Evolutionary conservation across 306 rosid species (phyloP).

Genomic region (Pterocarpus macrocarpus): DNA sequence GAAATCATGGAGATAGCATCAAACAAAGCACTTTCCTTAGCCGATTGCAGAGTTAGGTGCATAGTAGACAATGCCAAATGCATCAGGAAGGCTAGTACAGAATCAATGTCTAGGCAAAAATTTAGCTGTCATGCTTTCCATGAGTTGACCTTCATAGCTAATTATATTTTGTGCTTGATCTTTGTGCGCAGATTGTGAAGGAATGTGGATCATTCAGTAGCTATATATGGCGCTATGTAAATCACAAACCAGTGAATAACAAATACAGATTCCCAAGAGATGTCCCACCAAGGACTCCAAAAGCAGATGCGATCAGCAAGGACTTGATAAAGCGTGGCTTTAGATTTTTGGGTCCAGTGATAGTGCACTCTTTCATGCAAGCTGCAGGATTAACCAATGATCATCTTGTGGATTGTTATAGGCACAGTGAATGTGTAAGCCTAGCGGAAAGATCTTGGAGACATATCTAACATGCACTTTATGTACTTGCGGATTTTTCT

Average conservation of each 20-base stretch:
- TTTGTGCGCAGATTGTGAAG: conserved; percentile 63
- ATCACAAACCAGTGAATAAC: conserved; percentile 82
- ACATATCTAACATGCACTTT: conserved; percentile 60
- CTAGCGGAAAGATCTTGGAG: conserved; percentile 98
- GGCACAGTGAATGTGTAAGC: conserved; percentile 74
- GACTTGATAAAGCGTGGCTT: conserved; percentile 82
- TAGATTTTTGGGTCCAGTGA: conserved; percentile 84
- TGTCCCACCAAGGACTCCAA: conserved; percentile 82
- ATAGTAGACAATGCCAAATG: conserved; percentile 88
- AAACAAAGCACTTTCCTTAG: conserved; percentile 67
- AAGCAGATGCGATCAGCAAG: conserved; percentile 88
- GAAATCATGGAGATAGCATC: conserved; percentile 79
- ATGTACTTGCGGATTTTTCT: background rate
- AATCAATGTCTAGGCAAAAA: background rate
- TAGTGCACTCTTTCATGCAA: conserved; percentile 94
- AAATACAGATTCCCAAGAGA: conserved; percentile 74
- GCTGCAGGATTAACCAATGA: conserved; percentile 94
- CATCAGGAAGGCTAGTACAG: conserved; percentile 75
- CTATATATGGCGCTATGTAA: conserved; percentile 89
- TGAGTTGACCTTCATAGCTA: conserved; percentile 7
- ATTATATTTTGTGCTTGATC: background rate
- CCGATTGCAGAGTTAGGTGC: conserved; percentile 86
- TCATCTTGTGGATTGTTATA: conserved; percentile 86
- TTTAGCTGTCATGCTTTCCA: background rate
- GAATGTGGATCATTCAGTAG: conserved; percentile 90